Conservation (phyloP, 2,329 filamentous ascomycete genomes). For the Leptographium galeiforme region DNA sequence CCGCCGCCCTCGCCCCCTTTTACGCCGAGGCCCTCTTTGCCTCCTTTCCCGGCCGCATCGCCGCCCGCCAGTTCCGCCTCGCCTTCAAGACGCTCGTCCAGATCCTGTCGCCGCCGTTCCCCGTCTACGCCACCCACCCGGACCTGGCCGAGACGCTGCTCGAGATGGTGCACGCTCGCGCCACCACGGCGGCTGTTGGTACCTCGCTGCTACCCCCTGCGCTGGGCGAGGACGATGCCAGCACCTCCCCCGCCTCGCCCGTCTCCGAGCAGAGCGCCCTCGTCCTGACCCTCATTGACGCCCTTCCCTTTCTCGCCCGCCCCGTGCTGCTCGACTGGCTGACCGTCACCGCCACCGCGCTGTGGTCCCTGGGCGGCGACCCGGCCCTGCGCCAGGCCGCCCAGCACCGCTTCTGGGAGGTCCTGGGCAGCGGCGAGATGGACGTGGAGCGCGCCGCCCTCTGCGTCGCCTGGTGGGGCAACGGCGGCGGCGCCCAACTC, state of each 20-base stretch:
- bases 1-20: conserved; percentile 60
- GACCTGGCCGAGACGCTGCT: conserved; percentile 68
- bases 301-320: conserved; percentile 60
- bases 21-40: conserved; percentile 73
- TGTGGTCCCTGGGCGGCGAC: conserved; percentile 50
- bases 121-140: conserved; percentile 58
- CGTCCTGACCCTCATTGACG: conserved; percentile 64
- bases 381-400: conserved; percentile 48
- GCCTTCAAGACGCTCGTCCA: conserved; percentile 78
- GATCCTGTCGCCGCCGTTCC: conserved; percentile 67
- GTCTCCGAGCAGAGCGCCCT: conserved; percentile 71
- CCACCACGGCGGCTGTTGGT: conserved; percentile 31
- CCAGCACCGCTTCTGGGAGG: conserved; percentile 64
- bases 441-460: conserved; percentile 71
- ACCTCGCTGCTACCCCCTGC: conserved; percentile 20
- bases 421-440: conserved; percentile 70
- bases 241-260: conserved; percentile 14
- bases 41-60: conserved; percentile 67
- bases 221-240: conserved; percentile 1
- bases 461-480: conserved; percentile 78
- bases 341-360: conserved; percentile 51
- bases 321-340: conserved; percentile 69
- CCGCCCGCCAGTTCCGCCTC: conserved; percentile 72
- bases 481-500: conserved; percentile 38
- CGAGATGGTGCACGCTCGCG: conserved; percentile 61